Base-by-base conservation (phyloP, 495 filamentous ascomycete species). In the Halenospora varia region DNA sequence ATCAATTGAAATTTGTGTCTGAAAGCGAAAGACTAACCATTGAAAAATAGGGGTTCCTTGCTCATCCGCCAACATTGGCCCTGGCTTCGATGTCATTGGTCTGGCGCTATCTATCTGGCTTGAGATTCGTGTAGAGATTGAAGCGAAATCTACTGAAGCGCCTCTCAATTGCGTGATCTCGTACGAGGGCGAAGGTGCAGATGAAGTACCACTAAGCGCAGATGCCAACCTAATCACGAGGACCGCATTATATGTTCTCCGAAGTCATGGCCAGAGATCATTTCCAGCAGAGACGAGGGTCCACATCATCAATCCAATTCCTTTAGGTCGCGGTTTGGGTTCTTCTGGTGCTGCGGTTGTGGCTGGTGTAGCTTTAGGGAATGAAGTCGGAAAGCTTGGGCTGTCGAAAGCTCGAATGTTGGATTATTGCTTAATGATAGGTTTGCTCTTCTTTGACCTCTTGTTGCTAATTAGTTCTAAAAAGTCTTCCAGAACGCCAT, bases 31-130 rank as follows among this genome's bases (percentile, higher is more conserved):
- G 35, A 20, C 48, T 53, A 46, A 56, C 48, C 19, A 18, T 23
- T 18, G 17, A 13, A 23, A 39, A n/a, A n/a, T n/a, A 67, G 57
- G 55, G 53, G 62, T 63, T 18, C 92, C 92, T 44, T 96, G 91
- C 75, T 96, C 92, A 48, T 95, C 90, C 8, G 92, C 92, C 66
- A 97, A 97, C 77, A 96, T 97, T 67, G 92, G 85, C 44, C 94
- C 94, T 25, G 94, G 94, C 15, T 98, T 97, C 76, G 94, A 98
- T 72, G 93, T 97, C 65, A 92, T 97, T 70, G 94, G 94, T 53
- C 82, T 98, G 53, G 93, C 93, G 2, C 76, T 98, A 66, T 92
- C 89, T 49, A 85, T 96, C 68, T 91, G 88, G 72, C 87, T 97
- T 48, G 90, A 96, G 73, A 75, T 97, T 42, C 79, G 81, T 25